Conservation (phyloP, 345 rosid species). For the Eutrema japonicum region DNA sequence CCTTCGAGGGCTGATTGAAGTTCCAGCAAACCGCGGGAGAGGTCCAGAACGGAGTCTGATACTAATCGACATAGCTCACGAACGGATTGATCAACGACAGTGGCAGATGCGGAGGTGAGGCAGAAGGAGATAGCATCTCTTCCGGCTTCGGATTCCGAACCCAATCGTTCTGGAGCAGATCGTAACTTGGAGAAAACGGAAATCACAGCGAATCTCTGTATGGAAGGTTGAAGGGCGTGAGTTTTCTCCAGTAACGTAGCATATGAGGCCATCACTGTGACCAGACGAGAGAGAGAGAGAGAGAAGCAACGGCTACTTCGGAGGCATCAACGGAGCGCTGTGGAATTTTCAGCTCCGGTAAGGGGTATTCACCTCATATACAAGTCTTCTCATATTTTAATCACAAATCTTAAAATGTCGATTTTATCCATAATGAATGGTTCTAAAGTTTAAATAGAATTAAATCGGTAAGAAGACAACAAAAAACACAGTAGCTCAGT, state of each 20-base stretch:
- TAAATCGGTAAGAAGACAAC: too few relatives aligned
- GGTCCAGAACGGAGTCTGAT: constrained; percentile 56
- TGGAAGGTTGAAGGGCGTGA: constrained; percentile 78
- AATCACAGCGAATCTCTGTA: constrained; percentile 73
- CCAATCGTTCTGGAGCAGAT: constrained; percentile 55
- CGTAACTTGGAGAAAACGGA: constrained; percentile 84
- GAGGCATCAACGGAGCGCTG: neutral
- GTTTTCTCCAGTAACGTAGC: constrained; percentile 68
- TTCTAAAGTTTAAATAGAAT: too few relatives aligned
- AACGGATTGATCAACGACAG: constrained; percentile 88
- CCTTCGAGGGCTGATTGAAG: constrained; percentile 91
- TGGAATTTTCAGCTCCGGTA: constrained; percentile 18
- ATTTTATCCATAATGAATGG: too few relatives aligned
- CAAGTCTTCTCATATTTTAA: too few relatives aligned
- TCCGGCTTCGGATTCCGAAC: constrained; percentile 66
- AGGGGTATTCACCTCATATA: too few relatives aligned
- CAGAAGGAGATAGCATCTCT: constrained; percentile 70
- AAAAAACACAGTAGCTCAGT: too few relatives aligned
- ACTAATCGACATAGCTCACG: constrained; percentile 89
- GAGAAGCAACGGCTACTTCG: constrained; percentile 23
- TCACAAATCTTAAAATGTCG: too few relatives aligned
- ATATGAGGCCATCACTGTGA: constrained; percentile 62
- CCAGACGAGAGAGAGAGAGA: neutral
- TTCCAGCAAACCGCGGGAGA: constrained; percentile 68
- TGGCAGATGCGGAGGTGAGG: constrained; percentile 59